These are phyloP conservation scores for Cucumis variabilis DNA, from an alignment of 331 rosid genomes.

Conservation along the genomic window DNA sequence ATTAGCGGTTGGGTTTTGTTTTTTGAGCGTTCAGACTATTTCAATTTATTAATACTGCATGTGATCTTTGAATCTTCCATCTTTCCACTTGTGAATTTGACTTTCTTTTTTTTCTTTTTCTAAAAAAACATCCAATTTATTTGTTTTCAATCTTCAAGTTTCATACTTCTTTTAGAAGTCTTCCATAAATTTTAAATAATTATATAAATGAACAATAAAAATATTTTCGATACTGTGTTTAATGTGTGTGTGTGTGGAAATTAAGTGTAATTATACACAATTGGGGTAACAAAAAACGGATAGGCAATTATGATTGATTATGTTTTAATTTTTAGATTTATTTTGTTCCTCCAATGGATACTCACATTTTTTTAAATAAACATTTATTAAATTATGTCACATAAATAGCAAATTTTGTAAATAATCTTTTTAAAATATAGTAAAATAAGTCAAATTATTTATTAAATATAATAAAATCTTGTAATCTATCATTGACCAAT, in stretches of 20 bases:
- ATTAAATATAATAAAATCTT: too few relatives aligned
- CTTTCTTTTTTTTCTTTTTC: neutral
- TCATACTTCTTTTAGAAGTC: neutral
- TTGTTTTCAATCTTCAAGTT: neutral
- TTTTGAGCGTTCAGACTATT: neutral
- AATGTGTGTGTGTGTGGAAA: neutral
- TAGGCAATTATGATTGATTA: too few relatives aligned
- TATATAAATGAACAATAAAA: too few relatives aligned
- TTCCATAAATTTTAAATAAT: neutral
- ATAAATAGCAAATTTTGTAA: too few relatives aligned
- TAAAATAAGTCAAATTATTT: too few relatives aligned
- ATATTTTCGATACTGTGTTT: neutral
- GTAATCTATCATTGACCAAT: too few relatives aligned
- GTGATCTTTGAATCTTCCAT: slow-evolving; percentile 11
- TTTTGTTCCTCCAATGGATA: too few relatives aligned
- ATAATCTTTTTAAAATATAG: too few relatives aligned
- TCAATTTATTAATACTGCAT: slow-evolving; percentile 7
- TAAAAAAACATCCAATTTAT: neutral
- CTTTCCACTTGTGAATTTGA: neutral
- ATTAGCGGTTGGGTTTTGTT: neutral
- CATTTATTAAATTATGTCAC: too few relatives aligned
- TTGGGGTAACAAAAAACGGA: too few relatives aligned
- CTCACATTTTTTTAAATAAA: too few relatives aligned
- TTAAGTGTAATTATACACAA: neutral
- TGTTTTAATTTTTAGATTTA: too few relatives aligned